phyloP scores from a whole-genome alignment of 805 yeast genomes.

The Myxozyma vanderwaltii region DNA sequence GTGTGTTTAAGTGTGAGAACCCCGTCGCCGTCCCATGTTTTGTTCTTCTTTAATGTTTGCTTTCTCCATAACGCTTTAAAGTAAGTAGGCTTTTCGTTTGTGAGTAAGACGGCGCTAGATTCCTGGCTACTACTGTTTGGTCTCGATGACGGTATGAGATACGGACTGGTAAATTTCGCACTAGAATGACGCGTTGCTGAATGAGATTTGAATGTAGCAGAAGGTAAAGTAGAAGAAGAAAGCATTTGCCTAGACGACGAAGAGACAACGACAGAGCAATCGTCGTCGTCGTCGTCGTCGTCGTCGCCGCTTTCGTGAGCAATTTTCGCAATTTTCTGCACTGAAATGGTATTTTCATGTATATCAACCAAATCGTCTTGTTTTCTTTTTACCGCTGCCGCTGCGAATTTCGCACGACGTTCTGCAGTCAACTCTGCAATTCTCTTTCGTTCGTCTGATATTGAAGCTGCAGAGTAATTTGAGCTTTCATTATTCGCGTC shows the following conservation, averaged over 20 bases:
- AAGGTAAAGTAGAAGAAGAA: neutral
- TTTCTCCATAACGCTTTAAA: slow-evolving; percentile 66
- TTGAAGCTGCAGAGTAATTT: neutral
- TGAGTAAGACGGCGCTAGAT: neutral
- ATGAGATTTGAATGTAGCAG: neutral
- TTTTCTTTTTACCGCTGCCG: neutral
- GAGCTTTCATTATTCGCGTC: too few relatives aligned
- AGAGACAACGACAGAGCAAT: neutral
- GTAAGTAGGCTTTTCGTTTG: neutral
- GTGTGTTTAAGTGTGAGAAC: slow-evolving; percentile 43
- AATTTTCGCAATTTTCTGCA: neutral
- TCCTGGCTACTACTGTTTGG: neutral
- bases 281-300: slow-evolving; percentile 1
- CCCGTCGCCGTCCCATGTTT: slow-evolving; percentile 96
- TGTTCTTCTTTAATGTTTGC: slow-evolving; percentile 72
- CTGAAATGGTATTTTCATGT: neutral
- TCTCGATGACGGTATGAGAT: neutral
- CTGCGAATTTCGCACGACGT: neutral
- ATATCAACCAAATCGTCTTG: neutral
- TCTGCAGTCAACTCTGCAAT: neutral
- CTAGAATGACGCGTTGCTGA: neutral
- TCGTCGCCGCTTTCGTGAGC: neutral
- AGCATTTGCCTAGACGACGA: neutral
- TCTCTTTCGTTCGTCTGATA: neutral
- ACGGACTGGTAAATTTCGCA: neutral